A percentile compares a stretch with the other conserved stretches of the same genome.
These are phyloP conservation scores for Bombardia bombarda DNA, from an alignment of 495 filamentous ascomycete genomes.

Conservation along the genomic window DNA sequence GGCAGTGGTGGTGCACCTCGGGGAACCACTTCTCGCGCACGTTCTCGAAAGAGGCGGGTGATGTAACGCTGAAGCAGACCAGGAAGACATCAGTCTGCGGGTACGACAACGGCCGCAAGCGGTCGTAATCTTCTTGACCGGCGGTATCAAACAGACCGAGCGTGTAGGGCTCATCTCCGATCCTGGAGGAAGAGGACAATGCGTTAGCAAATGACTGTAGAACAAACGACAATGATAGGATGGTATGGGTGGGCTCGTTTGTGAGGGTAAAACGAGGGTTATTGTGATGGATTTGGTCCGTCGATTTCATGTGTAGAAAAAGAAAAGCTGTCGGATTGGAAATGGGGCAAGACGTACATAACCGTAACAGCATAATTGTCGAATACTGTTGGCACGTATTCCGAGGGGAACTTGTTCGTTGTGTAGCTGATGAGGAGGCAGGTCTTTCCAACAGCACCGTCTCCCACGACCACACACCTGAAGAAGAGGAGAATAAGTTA, in stretches of 20 bases:
- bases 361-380: slow-evolving; percentile 99
- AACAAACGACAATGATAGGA: slow-evolving; percentile 2
- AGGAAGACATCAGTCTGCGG: slow-evolving; percentile 98
- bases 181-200: no score
- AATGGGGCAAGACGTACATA: slow-evolving; percentile 61
- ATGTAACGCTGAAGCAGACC: slow-evolving; percentile 97
- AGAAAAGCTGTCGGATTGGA: not conserved
- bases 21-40: slow-evolving; percentile 99
- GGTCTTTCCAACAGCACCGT: slow-evolving; percentile 98
- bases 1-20: slow-evolving; percentile 97
- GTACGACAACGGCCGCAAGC: slow-evolving; percentile 90
- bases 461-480: slow-evolving; percentile 97
- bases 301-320: not conserved
- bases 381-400: slow-evolving; percentile 99
- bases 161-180: slow-evolving; percentile 97
- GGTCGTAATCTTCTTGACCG: slow-evolving; percentile 98
- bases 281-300: no score
- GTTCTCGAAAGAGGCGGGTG: slow-evolving; percentile 98
- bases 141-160: slow-evolving; percentile 97
- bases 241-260: not conserved
- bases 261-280: not conserved
- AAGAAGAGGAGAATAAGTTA: slow-evolving; percentile 7
- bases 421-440: slow-evolving; percentile 98
- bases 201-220: no score
- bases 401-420: slow-evolving; percentile 98